These are phyloP conservation scores for Plasmodium ovale DNA, from an alignment of 169 alveolate genomes.

Conservation along the genomic window DNA sequence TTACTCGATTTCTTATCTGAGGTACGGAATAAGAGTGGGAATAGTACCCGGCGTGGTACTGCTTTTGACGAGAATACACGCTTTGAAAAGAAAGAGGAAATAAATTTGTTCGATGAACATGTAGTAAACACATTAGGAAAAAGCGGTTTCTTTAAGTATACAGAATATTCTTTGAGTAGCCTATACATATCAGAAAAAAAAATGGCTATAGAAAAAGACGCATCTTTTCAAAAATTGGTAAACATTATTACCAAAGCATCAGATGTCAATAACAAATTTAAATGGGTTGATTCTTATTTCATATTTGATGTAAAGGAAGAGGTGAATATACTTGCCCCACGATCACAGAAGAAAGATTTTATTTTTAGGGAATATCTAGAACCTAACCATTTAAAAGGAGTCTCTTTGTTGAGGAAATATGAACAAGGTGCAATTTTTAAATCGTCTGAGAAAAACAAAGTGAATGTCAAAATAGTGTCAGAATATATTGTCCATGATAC, in stretches of 20 bases:
- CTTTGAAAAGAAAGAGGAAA: neutral
- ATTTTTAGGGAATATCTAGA: constrained; percentile 65
- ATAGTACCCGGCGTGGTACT: neutral
- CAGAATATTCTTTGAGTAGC: constrained; percentile 74
- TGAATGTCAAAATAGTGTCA: constrained; percentile 52
- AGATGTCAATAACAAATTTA: constrained; percentile 57
- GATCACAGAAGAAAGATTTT: constrained; percentile 36
- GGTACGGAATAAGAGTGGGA: neutral
- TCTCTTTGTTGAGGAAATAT: constrained; percentile 54
- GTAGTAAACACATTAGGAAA: constrained; percentile 21
- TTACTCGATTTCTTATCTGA: constrained; percentile 14
- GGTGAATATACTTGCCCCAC: constrained; percentile 43
- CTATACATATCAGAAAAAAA: constrained; percentile 43
- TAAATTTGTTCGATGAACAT: neutral
- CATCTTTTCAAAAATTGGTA: constrained; percentile 39
- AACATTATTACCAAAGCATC: constrained; percentile 63
- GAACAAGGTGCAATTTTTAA: constrained; percentile 46
- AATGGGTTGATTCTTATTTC: constrained; percentile 71
- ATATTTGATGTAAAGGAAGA: constrained; percentile 42
- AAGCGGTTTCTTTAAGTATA: constrained; percentile 46
- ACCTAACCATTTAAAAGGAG: constrained; percentile 56
- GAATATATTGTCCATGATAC: constrained; percentile 58
- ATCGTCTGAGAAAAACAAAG: constrained; percentile 64
- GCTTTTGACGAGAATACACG: neutral
- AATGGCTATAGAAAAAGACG: constrained; percentile 49